phyloP scores from a whole-genome alignment of 2,329 filamentous ascomycete species.

The Talaromyces sp. region DNA sequence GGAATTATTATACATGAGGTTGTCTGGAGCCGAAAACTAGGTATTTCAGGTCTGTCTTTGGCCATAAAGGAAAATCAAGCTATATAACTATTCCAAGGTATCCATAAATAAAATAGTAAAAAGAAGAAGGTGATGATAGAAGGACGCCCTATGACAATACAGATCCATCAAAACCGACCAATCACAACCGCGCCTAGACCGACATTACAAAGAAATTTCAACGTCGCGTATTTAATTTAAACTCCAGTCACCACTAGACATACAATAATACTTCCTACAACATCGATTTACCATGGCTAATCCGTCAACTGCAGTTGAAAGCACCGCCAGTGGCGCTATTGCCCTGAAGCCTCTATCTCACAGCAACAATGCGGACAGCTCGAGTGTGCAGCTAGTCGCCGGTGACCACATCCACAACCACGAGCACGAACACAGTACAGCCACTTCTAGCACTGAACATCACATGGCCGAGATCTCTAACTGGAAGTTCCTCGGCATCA shows the following conservation, averaged over 20 bases:
- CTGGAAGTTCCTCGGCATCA: slow-evolving; percentile 3
- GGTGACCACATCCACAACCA: not conserved
- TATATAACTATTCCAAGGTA: not conserved
- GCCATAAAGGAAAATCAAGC: not conserved
- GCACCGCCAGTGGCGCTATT: not conserved
- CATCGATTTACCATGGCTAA: not conserved
- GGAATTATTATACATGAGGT: not conserved
- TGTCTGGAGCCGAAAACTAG: not conserved
- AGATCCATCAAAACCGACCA: not conserved
- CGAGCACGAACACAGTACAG: not conserved
- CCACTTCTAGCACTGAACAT: not conserved
- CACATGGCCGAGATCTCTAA: not conserved
- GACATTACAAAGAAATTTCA: not conserved
- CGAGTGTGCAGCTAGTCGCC: no score
- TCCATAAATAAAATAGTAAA: not conserved
- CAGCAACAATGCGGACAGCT: not conserved
- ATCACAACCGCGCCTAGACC: not conserved
- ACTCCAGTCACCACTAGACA: not conserved
- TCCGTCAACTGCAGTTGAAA: not conserved
- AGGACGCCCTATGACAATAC: not conserved
- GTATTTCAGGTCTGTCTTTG: not conserved
- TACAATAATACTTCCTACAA: not conserved
- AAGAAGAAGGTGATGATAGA: not conserved
- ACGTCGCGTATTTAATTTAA: not conserved
- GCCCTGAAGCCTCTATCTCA: not conserved